A percentile compares a stretch with the other conserved stretches of the same genome.
These are phyloP conservation scores for Thinopyrum elongatum DNA, from an alignment of 176 grass and related monocot species.

Conservation along the genomic window DNA sequence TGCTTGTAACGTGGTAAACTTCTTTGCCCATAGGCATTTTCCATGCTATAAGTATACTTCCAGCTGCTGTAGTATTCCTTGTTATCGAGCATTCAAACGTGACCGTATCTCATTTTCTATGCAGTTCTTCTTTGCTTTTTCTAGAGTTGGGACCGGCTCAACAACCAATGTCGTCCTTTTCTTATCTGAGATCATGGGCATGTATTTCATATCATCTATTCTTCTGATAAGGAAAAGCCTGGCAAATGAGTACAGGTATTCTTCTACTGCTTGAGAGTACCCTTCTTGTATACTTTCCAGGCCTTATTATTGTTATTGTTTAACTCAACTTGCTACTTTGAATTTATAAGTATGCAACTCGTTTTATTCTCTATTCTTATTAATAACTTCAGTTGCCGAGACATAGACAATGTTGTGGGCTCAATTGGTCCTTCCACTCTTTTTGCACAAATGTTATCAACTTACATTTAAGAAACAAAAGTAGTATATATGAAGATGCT, in stretches of 20 bases:
- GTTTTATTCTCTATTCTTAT: background rate
- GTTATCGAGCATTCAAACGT: background rate
- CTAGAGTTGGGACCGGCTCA: slow-evolving; percentile 91
- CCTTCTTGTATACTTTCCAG: background rate
- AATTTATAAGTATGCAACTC: background rate
- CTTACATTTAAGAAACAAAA: background rate
- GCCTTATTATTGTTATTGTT: background rate
- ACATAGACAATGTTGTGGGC: background rate
- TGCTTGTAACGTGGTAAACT: background rate
- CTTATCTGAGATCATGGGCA: slow-evolving; percentile 98
- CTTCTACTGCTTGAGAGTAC: background rate
- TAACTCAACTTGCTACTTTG: slow-evolving; percentile 4
- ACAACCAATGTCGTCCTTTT: slow-evolving; percentile 97
- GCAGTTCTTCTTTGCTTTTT: slow-evolving; percentile 98
- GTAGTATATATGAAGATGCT: background rate
- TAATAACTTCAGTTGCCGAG: background rate
- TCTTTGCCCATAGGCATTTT: slow-evolving; percentile 2
- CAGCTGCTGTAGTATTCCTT: background rate
- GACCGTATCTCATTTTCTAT: slow-evolving; percentile 21
- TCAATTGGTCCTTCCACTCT: background rate
- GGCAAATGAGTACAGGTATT: slow-evolving; percentile 93
- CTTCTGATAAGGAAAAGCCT: slow-evolving; percentile 98
- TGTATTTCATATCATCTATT: slow-evolving; percentile 98
- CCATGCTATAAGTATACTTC: background rate
- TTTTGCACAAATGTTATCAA: background rate